These are phyloP conservation scores for Filobasidium wieringae DNA, from an alignment of 768 basidiomycete genomes.

Conservation along the genomic window DNA sequence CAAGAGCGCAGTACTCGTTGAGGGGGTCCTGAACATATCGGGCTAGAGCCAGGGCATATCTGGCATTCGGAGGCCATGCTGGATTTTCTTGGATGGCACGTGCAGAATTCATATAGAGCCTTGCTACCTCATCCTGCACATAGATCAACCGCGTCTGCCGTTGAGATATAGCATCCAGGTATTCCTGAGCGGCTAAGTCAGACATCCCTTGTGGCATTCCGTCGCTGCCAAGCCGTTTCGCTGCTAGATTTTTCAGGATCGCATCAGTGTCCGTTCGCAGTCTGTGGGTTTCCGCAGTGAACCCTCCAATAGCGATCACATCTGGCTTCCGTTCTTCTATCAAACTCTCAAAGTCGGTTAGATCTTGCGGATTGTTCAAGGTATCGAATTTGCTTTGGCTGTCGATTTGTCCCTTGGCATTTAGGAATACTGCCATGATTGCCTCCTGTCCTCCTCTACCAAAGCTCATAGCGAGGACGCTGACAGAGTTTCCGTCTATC, in stretches of 20 bases:
- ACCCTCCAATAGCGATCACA: constrained; percentile 79
- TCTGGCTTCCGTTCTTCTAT: constrained; percentile 70
- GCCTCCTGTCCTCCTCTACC: constrained; percentile 90
- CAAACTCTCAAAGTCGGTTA: constrained; percentile 69
- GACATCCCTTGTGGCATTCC: neutral
- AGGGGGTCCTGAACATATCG: constrained; percentile 86
- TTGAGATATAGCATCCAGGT: constrained; percentile 6
- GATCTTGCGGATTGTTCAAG: constrained; percentile 56
- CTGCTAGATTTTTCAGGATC: constrained; percentile 27
- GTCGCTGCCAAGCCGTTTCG: neutral
- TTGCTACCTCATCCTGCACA: constrained; percentile 78
- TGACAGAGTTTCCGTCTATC: constrained; percentile 59
- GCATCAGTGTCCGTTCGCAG: constrained; percentile 27
- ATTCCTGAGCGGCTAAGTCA: neutral
- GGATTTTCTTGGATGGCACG: constrained; percentile 76
- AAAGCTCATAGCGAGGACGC: constrained; percentile 80
- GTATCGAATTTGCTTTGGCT: constrained; percentile 83
- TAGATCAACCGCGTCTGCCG: constrained; percentile 49
- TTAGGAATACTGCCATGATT: constrained; percentile 70
- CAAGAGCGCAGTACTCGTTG: constrained; percentile 86
- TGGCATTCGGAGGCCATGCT: constrained; percentile 59
- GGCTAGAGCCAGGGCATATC: constrained; percentile 88
- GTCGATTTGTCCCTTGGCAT: constrained; percentile 78
- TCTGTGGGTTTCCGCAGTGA: constrained; percentile 57
- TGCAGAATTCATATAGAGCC: constrained; percentile 82